phyloP scores from a whole-genome alignment of 305 asterid genomes.

The Ilex paraguariensis region DNA sequence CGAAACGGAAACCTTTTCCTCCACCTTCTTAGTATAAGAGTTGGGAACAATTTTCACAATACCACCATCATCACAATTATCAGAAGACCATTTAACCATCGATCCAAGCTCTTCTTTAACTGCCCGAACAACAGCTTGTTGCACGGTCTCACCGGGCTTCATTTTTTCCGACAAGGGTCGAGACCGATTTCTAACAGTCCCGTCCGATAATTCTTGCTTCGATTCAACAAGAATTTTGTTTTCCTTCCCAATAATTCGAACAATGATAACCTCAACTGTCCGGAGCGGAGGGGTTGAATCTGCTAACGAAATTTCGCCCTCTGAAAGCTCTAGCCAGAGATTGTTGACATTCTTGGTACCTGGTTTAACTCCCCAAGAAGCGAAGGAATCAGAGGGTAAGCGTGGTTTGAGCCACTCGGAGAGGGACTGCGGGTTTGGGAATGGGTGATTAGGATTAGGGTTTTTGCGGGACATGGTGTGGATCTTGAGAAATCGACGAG shows the following conservation, averaged over 20 bases:
- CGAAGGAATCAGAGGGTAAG: constrained; percentile 59
- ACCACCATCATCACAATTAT: constrained; percentile 1
- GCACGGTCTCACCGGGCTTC: constrained; percentile 86
- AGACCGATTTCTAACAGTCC: constrained; percentile 49
- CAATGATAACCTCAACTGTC: constrained; percentile 70
- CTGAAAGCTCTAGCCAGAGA: constrained; percentile 78
- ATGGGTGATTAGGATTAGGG: constrained; percentile 29
- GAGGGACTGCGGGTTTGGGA: constrained; percentile 76
- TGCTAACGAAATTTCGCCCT: constrained; percentile 67
- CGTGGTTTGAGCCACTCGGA: constrained; percentile 92
- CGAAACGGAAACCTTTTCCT: constrained; percentile 66
- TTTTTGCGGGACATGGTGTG: constrained; percentile 46
- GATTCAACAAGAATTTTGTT: constrained; percentile 72
- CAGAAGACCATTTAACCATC: constrained; percentile 13
- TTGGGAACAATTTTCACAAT: constrained; percentile 46
- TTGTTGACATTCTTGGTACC: constrained; percentile 88
- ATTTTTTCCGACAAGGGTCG: constrained; percentile 92
- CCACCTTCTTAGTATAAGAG: constrained; percentile 72
- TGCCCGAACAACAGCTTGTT: constrained; percentile 69
- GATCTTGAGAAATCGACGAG: constrained; percentile 40
- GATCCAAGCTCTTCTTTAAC: constrained; percentile 86
- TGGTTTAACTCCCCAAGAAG: constrained; percentile 90
- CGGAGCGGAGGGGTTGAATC: constrained; percentile 80
- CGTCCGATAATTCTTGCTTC: constrained; percentile 78
- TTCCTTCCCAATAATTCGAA: constrained; percentile 49